These are phyloP conservation scores for Calycina herbarum DNA, from an alignment of 2,329 filamentous ascomycete genomes.

Conservation along the genomic window DNA sequence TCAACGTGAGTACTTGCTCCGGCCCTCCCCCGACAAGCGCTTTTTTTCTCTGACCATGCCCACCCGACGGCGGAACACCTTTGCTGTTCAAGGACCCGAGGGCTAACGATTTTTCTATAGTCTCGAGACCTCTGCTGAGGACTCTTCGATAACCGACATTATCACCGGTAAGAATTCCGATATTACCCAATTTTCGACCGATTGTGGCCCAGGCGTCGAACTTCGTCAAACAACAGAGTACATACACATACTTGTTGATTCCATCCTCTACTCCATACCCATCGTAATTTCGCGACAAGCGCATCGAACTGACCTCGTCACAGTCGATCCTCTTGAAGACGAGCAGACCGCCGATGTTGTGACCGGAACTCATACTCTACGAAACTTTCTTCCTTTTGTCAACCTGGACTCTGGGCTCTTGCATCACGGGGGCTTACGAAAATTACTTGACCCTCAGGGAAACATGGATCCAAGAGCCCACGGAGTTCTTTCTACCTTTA, in stretches of 20 bases:
- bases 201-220: neutral
- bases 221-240: neutral
- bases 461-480: neutral
- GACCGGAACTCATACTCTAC: neutral
- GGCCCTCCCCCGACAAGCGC: neutral
- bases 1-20: neutral
- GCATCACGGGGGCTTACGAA: neutral
- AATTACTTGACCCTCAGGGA: neutral
- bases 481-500: conserved; percentile 1
- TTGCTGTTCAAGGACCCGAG: neutral
- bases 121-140: neutral
- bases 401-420: neutral
- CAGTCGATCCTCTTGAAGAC: neutral
- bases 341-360: neutral
- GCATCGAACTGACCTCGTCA: neutral
- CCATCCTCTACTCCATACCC: neutral
- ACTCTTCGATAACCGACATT: neutral
- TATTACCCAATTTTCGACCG: neutral
- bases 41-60: neutral
- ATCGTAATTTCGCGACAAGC: neutral
- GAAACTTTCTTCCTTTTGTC: neutral
- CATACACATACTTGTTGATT: neutral
- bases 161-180: neutral
- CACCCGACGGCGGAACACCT: neutral
- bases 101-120: neutral